Percentiles rank a stretch among this genome's conserved stretches.
These are phyloP conservation scores for Phytopythium helicoides DNA, from an alignment of 352 stramenopile genomes.

Conservation along the genomic window DNA sequence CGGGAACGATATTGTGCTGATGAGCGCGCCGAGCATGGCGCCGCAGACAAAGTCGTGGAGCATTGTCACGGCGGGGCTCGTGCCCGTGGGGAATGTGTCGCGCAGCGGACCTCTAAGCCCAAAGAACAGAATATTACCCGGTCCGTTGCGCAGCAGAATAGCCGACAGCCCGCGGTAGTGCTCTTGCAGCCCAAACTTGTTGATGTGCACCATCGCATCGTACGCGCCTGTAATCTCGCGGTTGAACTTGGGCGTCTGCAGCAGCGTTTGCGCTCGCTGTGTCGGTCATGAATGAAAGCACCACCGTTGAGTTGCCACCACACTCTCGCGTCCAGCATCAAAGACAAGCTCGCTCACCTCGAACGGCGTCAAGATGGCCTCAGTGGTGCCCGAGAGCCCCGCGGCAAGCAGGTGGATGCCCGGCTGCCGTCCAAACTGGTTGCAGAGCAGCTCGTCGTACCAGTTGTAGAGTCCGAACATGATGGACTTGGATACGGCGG, in stretches of 20 bases:
- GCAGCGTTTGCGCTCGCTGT: slow-evolving; percentile 76
- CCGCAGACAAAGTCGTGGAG: slow-evolving; percentile 84
- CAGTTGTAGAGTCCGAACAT: slow-evolving; percentile 91
- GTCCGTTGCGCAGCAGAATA: slow-evolving; percentile 83
- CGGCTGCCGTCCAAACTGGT: slow-evolving; percentile 36
- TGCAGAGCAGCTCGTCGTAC: slow-evolving; percentile 63
- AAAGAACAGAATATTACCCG: slow-evolving; percentile 86
- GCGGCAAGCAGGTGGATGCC: slow-evolving; percentile 58
- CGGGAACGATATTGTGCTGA: slow-evolving; percentile 84
- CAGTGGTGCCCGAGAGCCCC: slow-evolving; percentile 71
- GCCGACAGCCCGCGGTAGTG: slow-evolving; percentile 79
- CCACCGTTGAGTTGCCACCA: no score
- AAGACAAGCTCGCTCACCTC: slow-evolving; percentile 40
- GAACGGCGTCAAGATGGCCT: slow-evolving; percentile 83
- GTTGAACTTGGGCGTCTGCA: slow-evolving; percentile 89
- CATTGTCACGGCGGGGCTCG: slow-evolving; percentile 42
- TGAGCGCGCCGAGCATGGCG: slow-evolving; percentile 75
- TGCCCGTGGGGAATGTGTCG: slow-evolving; percentile 49
- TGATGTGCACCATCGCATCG: slow-evolving; percentile 76
- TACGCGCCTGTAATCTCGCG: slow-evolving; percentile 68
- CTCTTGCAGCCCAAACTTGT: slow-evolving; percentile 74
- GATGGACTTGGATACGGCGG: slow-evolving; percentile 84
- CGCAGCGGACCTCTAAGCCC: slow-evolving; percentile 74
- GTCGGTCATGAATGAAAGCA: no score
- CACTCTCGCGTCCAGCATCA: no score